Evolutionary conservation across 371 early-diverging fungal genomes (phyloP).

Genomic region (Quaeritorhiza haematococci): DNA sequence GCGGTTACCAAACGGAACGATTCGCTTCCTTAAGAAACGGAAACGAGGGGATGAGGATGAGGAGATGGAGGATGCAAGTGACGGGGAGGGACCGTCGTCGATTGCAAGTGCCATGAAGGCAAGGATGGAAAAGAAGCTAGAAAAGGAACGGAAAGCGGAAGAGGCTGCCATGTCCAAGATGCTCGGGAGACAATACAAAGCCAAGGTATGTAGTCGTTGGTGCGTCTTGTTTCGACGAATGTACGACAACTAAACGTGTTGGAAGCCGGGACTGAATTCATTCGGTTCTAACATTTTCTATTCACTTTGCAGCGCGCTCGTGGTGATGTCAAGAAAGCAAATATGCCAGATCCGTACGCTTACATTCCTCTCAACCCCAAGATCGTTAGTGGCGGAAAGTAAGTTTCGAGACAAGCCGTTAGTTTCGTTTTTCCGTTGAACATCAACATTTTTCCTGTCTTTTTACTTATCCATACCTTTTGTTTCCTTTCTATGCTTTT

Average conservation of each 20-base stretch:
- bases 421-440: neutral
- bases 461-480: neutral
- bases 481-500: neutral
- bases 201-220: conserved; percentile 40
- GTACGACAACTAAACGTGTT: too few relatives aligned
- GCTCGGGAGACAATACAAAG: conserved; percentile 52
- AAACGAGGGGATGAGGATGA: conserved; percentile 26
- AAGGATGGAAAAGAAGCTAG: too few relatives aligned
- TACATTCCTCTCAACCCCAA: conserved; percentile 77
- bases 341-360: conserved; percentile 89
- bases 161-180: conserved; percentile 17
- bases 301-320: conserved; percentile 64
- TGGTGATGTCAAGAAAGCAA: conserved; percentile 88
- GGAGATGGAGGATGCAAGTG: conserved; percentile 23
- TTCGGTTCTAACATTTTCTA: too few relatives aligned
- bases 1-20: conserved; percentile 73
- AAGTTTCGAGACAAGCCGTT: conserved; percentile 1
- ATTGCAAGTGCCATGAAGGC: conserved; percentile 6
- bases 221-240: neutral
- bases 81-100: conserved; percentile 8
- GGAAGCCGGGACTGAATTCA: too few relatives aligned
- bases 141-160: conserved; percentile 2
- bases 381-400: conserved; percentile 35
- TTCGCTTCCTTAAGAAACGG: conserved; percentile 68
- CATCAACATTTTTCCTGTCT: neutral